Evolutionary conservation across 257 asterid species (phyloP).

Genomic region (Gentiana macrophylla): DNA sequence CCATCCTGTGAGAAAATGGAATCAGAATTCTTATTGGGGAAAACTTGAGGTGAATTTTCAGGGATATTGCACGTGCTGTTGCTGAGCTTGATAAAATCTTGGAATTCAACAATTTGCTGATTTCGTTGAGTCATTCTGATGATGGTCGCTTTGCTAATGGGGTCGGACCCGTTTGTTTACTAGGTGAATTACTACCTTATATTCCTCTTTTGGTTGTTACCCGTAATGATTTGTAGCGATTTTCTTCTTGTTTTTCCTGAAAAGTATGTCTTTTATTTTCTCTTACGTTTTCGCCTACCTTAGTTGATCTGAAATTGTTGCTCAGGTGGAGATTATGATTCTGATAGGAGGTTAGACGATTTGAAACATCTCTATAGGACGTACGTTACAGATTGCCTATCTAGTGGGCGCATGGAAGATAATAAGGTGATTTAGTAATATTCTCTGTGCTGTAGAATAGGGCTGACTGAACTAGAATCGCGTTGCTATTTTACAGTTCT

Average conservation of each 20-base stretch:
- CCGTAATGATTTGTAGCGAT: conserved; percentile 12
- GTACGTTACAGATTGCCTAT: conserved; percentile 58
- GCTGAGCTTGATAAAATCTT: conserved; percentile 77
- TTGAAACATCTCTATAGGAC: conserved; percentile 75
- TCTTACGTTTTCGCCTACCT: conserved; percentile 10
- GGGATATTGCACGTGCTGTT: conserved; percentile 41
- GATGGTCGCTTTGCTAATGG: conserved; percentile 78
- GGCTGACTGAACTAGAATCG: background rate
- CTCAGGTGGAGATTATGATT: conserved; percentile 75
- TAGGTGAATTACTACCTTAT: conserved; percentile 35
- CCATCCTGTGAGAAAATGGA: too few relatives aligned
- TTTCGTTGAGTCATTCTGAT: conserved; percentile 74
- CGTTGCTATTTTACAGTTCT: background rate
- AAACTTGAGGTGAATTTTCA: conserved; percentile 9
- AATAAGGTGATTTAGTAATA: conserved; percentile 50
- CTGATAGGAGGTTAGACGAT: conserved; percentile 69
- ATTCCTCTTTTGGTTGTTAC: conserved; percentile 1
- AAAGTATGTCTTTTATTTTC: conserved; percentile 5
- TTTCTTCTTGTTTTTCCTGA: background rate
- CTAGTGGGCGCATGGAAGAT: conserved; percentile 82
- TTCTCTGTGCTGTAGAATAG: conserved; percentile 1
- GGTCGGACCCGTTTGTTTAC: conserved; percentile 64
- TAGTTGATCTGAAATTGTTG: conserved; percentile 16
- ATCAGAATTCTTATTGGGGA: too few relatives aligned
- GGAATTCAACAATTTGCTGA: conserved; percentile 56